Conservation (phyloP, 495 filamentous ascomycete genomes). For the Coniosporium apollinis region DNA sequence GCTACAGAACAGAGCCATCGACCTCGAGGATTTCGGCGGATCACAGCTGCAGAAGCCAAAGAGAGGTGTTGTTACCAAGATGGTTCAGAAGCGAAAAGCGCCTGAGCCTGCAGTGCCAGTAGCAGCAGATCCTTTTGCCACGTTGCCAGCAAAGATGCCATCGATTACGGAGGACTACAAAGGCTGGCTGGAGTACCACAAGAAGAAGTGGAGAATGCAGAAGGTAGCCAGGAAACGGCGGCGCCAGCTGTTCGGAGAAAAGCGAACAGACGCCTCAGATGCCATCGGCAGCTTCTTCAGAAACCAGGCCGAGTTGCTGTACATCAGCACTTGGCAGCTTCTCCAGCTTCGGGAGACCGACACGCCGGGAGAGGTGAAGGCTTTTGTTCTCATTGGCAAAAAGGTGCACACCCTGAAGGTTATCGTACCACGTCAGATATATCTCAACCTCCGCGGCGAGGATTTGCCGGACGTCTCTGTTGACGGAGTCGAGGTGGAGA, state of each 20-base stretch:
- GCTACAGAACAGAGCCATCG: constrained; percentile 40
- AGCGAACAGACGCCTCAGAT: constrained; percentile 45
- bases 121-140: constrained; percentile 62
- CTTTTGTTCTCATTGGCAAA: constrained; percentile 82
- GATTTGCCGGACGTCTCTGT: constrained; percentile 84
- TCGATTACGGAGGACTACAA: constrained; percentile 71
- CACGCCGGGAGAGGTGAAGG: constrained; percentile 67
- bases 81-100: constrained; percentile 69
- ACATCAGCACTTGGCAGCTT: constrained; percentile 85
- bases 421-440: constrained; percentile 76
- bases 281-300: constrained; percentile 77
- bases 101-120: constrained; percentile 36
- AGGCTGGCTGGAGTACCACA: constrained; percentile 87
- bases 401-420: constrained; percentile 80
- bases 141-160: constrained; percentile 74
- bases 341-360: constrained; percentile 70
- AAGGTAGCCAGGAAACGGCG: constrained; percentile 77
- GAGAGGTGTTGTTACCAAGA: constrained; percentile 44
- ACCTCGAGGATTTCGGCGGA: constrained; percentile 75
- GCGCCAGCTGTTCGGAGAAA: constrained; percentile 85
- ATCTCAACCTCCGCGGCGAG: constrained; percentile 73
- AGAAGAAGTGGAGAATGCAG: constrained; percentile 98
- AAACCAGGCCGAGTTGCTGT: constrained; percentile 76
- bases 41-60: constrained; percentile 48
- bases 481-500: constrained; percentile 71